phyloP scores from a whole-genome alignment of 768 basidiomycete species.

The Russula foetens region DNA sequence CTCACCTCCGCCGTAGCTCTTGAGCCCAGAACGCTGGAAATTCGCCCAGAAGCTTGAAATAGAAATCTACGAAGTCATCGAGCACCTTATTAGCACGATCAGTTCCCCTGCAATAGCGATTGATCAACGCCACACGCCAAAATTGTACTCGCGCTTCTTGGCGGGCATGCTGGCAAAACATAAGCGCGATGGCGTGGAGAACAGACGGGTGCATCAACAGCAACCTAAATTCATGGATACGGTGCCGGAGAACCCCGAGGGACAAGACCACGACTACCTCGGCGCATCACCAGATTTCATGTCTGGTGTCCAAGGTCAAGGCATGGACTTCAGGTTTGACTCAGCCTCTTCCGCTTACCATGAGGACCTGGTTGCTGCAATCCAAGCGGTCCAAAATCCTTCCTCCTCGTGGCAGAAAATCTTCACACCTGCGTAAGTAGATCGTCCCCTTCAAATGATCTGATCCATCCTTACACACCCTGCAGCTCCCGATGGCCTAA shows the following conservation, averaged over 20 bases:
- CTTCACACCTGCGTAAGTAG: constrained; percentile 74
- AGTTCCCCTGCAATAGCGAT: constrained; percentile 66
- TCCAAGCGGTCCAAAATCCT: constrained; percentile 67
- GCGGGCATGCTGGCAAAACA: constrained; percentile 57
- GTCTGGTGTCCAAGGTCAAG: constrained; percentile 1
- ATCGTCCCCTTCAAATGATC: background rate
- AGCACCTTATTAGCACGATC: constrained; percentile 58
- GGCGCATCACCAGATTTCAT: constrained; percentile 7
- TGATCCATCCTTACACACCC: background rate
- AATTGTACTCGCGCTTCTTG: constrained; percentile 73
- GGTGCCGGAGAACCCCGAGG: no score
- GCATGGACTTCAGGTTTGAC: constrained; percentile 17
- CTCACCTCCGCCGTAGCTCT: constrained; percentile 37
- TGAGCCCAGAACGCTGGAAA: constrained; percentile 64
- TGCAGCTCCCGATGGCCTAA: constrained; percentile 14
- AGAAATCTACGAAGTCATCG: constrained; percentile 56
- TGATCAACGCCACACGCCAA: constrained; percentile 76
- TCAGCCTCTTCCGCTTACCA: background rate
- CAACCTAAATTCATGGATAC: no score
- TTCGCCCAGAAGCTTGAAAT: constrained; percentile 50
- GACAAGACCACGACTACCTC: no score
- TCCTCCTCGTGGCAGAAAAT: constrained; percentile 70
- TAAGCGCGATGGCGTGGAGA: constrained; percentile 23
- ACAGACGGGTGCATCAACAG: constrained; percentile 28
- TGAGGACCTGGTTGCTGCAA: constrained; percentile 58